Conservation (phyloP, 176 grass and related monocot species). For the Hyparrhenia diplandra region DNA sequence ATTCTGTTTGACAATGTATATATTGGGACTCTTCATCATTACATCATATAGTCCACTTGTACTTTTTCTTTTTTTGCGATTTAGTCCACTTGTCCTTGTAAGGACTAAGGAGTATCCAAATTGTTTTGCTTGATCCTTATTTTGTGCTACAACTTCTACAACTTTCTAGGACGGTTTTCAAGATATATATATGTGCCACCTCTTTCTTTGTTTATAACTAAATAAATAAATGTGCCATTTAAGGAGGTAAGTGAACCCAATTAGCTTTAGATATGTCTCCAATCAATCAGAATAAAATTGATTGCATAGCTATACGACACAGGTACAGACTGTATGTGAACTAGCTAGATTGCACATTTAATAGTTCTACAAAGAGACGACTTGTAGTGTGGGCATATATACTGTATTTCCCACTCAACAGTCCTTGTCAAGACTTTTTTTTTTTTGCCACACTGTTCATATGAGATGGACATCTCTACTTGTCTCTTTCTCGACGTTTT, state of each 20-base stretch:
- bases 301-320: background rate
- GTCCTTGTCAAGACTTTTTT: conserved; percentile 25
- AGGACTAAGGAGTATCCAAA: background rate
- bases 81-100: no score
- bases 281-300: background rate
- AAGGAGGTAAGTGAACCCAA: background rate
- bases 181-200: background rate
- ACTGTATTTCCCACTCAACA: background rate
- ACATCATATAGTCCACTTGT: background rate
- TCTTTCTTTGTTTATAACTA: background rate
- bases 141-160: background rate
- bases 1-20: background rate
- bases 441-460: background rate
- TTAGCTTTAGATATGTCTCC: background rate
- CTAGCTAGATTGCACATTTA: background rate
- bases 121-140: background rate
- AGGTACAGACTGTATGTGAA: background rate
- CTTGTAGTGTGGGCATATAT: background rate
- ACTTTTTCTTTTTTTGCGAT: no score
- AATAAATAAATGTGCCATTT: background rate
- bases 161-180: background rate
- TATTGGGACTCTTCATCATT: no score
- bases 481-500: conserved; percentile 1
- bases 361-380: background rate
- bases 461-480: conserved; percentile 14